Evolutionary conservation across 768 basidiomycete species (phyloP).

Genomic region (Leccinellum albellum): DNA sequence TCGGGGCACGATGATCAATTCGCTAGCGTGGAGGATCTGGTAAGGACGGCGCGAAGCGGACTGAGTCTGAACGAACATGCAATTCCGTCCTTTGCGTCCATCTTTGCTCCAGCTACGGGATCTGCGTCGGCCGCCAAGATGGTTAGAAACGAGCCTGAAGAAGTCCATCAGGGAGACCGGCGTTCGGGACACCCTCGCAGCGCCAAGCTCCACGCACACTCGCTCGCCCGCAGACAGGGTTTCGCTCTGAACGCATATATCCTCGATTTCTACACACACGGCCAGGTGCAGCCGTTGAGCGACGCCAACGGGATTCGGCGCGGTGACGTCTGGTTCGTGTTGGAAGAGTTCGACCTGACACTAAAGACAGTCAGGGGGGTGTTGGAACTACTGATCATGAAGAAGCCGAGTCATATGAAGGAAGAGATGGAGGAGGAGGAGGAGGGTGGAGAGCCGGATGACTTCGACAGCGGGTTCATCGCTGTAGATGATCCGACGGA

Average conservation of each 20-base stretch:
- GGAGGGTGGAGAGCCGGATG: constrained; percentile 5
- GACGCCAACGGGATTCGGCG: constrained; percentile 55
- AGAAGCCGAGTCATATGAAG: constrained; percentile 18
- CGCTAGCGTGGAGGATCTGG: constrained; percentile 47
- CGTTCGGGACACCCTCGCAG: background rate
- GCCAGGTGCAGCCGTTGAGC: constrained; percentile 47
- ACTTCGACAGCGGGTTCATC: constrained; percentile 34
- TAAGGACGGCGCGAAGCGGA: constrained; percentile 47
- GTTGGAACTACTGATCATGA: constrained; percentile 44
- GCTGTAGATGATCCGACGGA: constrained; percentile 29
- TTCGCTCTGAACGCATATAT: constrained; percentile 59
- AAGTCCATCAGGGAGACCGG: background rate
- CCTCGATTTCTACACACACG: constrained; percentile 66
- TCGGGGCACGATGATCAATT: constrained; percentile 65
- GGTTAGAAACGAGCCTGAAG: background rate
- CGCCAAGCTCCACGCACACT: background rate
- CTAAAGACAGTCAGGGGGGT: constrained; percentile 47
- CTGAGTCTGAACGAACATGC: constrained; percentile 56
- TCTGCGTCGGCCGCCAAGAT: background rate
- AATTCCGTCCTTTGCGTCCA: constrained; percentile 50
- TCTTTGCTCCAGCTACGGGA: constrained; percentile 26
- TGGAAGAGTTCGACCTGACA: constrained; percentile 55
- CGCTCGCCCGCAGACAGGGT: background rate
- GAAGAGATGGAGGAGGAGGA: constrained; percentile 17
- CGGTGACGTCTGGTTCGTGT: constrained; percentile 62